Evolutionary conservation across 345 rosid genomes (phyloP), one percentile per base, ranked within the genome.

Genomic region (Ricinus communis): DNA sequence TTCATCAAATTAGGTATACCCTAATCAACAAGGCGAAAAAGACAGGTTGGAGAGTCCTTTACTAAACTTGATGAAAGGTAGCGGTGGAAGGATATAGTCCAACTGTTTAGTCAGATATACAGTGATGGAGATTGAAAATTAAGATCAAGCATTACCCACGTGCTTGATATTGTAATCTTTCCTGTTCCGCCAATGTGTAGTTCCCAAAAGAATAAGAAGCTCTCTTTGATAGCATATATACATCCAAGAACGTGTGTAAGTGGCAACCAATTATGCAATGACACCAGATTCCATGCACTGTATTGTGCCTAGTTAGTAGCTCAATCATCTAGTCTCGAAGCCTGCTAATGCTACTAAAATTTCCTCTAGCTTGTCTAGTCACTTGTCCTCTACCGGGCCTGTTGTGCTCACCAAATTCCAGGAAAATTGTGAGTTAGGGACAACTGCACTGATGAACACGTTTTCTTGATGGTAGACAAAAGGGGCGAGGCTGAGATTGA

Each of bases 401-500:
- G 11, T 25, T n/a, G 30, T n/a, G 40, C 19, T 16, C 57, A 46
- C 8, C 57, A 70, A 21, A 41, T 57, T 27, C 46, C 43, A 70
- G 46, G n/a, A 5, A 46, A 15, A 22, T 2, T 22, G 61, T 33
- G n/a, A n/a, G n/a, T n/a, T n/a, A 54, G 28, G 31, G 19, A 30
- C 25, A 19, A 0, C 47, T 1, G 5, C 5, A 62, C n/a, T 21
- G 25, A n/a, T n/a, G 6, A 2, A 22, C 16, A 51, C n/a, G n/a
- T n/a, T n/a, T n/a, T n/a, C n/a, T n/a, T n/a, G n/a, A n/a, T n/a
- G n/a, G n/a, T n/a, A n/a, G n/a, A n/a, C n/a, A n/a, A n/a, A n/a
- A n/a, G n/a, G 98, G 99, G 99, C 50, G 97, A 91, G 67, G 94
- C 98, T 0, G 98, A 95, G 83, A 90, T 95, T n/a, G 97, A 95